Percentiles rank a stretch among this genome's conserved stretches.
Conservation (phyloP, 1,139 yeast genomes). For the Tardiomyces digboiensis region DNA sequence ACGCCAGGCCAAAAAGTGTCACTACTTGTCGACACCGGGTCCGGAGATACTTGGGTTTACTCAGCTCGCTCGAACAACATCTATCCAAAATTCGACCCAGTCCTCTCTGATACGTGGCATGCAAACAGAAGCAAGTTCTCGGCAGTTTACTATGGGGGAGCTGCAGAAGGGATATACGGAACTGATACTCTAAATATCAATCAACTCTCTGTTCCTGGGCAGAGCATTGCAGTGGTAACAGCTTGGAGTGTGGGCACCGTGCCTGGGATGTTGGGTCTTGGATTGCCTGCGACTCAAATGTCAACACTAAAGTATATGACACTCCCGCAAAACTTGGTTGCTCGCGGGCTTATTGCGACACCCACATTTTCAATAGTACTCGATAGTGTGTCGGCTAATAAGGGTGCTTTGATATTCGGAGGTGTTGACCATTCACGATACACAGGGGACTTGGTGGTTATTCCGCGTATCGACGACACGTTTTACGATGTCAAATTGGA, state of each 20-base stretch:
- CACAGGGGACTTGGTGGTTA: slow-evolving; percentile 32
- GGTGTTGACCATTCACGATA: slow-evolving; percentile 47
- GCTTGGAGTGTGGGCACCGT: slow-evolving; percentile 44
- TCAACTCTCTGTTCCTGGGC: slow-evolving; percentile 25
- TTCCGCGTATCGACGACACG: slow-evolving; percentile 13
- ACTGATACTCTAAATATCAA: slow-evolving; percentile 39
- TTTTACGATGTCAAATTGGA: slow-evolving; percentile 9
- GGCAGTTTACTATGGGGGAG: slow-evolving; percentile 54
- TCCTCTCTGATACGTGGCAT: slow-evolving; percentile 37
- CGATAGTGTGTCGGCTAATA: slow-evolving; percentile 29
- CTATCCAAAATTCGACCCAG: slow-evolving; percentile 39
- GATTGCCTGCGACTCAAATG: slow-evolving; percentile 21
- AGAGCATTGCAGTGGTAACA: slow-evolving; percentile 42
- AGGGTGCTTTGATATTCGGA: slow-evolving; percentile 46
- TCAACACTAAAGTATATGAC: slow-evolving; percentile 19
- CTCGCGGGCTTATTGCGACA: slow-evolving; percentile 36
- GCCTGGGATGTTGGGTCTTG: slow-evolving; percentile 55
- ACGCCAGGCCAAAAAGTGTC: slow-evolving; percentile 26
- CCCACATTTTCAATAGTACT: slow-evolving; percentile 45
- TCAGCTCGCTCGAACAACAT: slow-evolving; percentile 26
- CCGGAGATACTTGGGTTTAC: slow-evolving; percentile 33
- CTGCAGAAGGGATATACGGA: slow-evolving; percentile 59
- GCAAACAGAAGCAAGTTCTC: slow-evolving; percentile 34
- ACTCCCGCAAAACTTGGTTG: slow-evolving; percentile 38
- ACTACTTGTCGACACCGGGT: slow-evolving; percentile 35